Conservation (phyloP, 2,329 filamentous ascomycete genomes). For the Fusarium sp. region DNA sequence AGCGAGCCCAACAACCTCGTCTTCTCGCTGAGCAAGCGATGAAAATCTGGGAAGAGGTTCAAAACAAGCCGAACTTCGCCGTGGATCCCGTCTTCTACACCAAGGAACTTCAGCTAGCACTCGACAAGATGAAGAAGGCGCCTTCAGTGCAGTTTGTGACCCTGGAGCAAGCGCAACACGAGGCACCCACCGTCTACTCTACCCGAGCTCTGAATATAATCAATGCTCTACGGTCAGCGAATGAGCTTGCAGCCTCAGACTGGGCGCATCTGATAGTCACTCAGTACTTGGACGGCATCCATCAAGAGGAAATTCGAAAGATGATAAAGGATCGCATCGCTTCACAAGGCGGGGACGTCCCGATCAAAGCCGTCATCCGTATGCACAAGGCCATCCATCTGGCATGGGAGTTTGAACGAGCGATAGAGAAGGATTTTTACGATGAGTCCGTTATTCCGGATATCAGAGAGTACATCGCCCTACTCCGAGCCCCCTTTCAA, state of each 20-base stretch:
- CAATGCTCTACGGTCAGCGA: constrained; percentile 26
- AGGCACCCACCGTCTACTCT: constrained; percentile 64
- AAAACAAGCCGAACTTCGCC: constrained; percentile 55
- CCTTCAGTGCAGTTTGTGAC: constrained; percentile 65
- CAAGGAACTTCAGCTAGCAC: constrained; percentile 63
- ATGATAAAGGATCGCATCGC: constrained; percentile 48
- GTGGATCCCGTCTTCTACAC: constrained; percentile 63
- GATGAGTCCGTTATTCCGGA: constrained; percentile 49
- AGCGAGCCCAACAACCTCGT: constrained; percentile 31
- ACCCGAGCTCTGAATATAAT: constrained; percentile 52
- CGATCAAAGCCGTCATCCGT: constrained; percentile 58
- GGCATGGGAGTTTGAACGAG: constrained; percentile 66
- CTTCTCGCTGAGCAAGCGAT: constrained; percentile 53
- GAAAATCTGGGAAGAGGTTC: constrained; percentile 60
- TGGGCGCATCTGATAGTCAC: constrained; percentile 46
- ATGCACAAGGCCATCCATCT: constrained; percentile 69
- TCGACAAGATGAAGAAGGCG: constrained; percentile 64
- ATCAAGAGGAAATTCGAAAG: constrained; percentile 58
- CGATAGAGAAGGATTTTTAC: constrained; percentile 63
- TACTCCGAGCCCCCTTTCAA: constrained; percentile 59
- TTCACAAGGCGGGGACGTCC: constrained; percentile 25
- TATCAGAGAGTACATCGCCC: constrained; percentile 62
- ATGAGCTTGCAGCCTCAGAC: constrained; percentile 4
- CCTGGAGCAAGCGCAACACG: constrained; percentile 66
- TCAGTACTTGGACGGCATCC: constrained; percentile 67